phyloP scores from a whole-genome alignment of 345 rosid species.

The Hibiscus syriacus region DNA sequence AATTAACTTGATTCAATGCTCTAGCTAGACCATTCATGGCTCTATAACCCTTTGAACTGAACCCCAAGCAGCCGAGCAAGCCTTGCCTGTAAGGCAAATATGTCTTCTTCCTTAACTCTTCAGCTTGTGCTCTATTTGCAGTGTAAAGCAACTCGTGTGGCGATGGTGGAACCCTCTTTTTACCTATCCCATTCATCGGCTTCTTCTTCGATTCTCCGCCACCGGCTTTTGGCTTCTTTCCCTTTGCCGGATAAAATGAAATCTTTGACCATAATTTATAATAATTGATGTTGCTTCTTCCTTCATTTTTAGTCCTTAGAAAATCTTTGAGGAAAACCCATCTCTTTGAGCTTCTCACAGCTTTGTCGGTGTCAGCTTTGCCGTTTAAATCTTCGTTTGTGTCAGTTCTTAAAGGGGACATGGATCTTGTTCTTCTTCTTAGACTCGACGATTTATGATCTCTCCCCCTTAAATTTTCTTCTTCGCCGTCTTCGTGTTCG shows the following conservation, averaged over 20 bases:
- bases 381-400: background rate
- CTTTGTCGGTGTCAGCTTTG: background rate
- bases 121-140: slow-evolving; percentile 82
- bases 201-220: slow-evolving; percentile 18
- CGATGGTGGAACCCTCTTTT: slow-evolving; percentile 58
- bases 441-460: background rate
- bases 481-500: background rate
- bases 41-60: slow-evolving; percentile 90
- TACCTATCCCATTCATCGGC: slow-evolving; percentile 33
- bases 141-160: slow-evolving; percentile 92
- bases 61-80: slow-evolving; percentile 84
- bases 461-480: background rate
- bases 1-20: slow-evolving; percentile 83
- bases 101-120: slow-evolving; percentile 93
- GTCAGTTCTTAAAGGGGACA: background rate
- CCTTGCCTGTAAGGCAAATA: slow-evolving; percentile 93
- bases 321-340: slow-evolving; percentile 91
- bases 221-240: slow-evolving; percentile 32
- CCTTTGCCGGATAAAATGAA: slow-evolving; percentile 60
- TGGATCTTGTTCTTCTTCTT: background rate
- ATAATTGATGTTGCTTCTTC: slow-evolving; percentile 45
- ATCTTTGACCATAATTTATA: slow-evolving; percentile 63
- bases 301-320: slow-evolving; percentile 88
- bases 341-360: slow-evolving; percentile 27
- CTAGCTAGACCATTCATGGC: slow-evolving; percentile 84